Percentiles rank a stretch among this genome's conserved stretches.
phyloP scores from a whole-genome alignment of 2,329 filamentous ascomycete genomes.

The Lachnellula hyalina region DNA sequence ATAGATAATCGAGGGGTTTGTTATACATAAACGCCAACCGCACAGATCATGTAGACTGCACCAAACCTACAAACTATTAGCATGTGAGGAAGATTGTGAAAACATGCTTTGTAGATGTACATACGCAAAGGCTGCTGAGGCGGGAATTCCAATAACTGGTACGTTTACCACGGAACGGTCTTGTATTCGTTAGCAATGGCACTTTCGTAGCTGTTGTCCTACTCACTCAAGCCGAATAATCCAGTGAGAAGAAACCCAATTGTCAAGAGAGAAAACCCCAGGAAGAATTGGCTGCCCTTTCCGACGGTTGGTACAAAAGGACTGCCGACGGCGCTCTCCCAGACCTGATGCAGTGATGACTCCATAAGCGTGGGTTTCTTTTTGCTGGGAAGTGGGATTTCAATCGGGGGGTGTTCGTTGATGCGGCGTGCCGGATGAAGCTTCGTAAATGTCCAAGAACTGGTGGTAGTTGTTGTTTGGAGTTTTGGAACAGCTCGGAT shows the following conservation, averaged over 20 bases:
- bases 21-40: slow-evolving; percentile 94
- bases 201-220: not conserved
- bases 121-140: slow-evolving; percentile 86
- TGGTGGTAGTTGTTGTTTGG: not conserved
- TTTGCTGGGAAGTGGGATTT: not conserved
- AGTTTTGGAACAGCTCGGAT: not conserved
- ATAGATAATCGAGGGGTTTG: slow-evolving; percentile 13
- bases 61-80: slow-evolving; percentile 60
- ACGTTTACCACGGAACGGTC: slow-evolving; percentile 78
- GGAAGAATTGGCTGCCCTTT: slow-evolving; percentile 78
- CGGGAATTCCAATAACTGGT: slow-evolving; percentile 73
- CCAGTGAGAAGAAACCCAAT: slow-evolving; percentile 68
- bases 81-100: not conserved
- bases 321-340: slow-evolving; percentile 85
- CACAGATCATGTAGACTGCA: slow-evolving; percentile 97
- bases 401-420: not conserved
- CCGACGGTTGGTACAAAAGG: slow-evolving; percentile 75
- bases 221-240: slow-evolving; percentile 79
- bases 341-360: slow-evolving; percentile 80
- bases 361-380: slow-evolving; percentile 52
- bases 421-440: not conserved
- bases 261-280: slow-evolving; percentile 72
- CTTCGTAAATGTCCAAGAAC: not conserved
- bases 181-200: slow-evolving; percentile 35
- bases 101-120: slow-evolving; percentile 32